phyloP scores from a whole-genome alignment of 1,139 yeast genomes.

The Blastobotrys capitulatus region DNA sequence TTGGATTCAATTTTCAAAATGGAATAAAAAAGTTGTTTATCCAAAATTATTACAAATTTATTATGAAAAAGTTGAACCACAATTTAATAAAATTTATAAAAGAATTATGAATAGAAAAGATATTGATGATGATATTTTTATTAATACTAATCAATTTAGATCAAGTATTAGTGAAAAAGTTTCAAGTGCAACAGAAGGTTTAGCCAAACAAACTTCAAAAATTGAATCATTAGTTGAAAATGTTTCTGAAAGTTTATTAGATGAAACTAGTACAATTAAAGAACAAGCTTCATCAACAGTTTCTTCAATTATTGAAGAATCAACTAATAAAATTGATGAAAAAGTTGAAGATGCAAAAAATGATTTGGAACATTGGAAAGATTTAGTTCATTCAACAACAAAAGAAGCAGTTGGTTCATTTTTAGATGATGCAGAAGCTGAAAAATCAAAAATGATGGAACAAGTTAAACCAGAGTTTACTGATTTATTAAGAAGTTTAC shows the following conservation, averaged over 20 bases:
- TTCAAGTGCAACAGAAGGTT: not conserved
- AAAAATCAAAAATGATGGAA: constrained; percentile 23
- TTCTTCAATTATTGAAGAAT: not conserved
- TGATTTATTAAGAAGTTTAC: constrained; percentile 22
- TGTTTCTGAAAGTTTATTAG: not conserved
- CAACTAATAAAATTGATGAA: not conserved
- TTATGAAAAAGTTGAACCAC: constrained; percentile 27
- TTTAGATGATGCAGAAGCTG: constrained; percentile 30
- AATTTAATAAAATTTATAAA: constrained; percentile 25
- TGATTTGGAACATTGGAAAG: constrained; percentile 24
- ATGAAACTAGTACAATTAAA: not conserved
- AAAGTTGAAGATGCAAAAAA: not conserved
- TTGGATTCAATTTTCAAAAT: constrained; percentile 10
- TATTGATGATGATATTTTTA: constrained; percentile 9
- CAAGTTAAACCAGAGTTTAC: constrained; percentile 26
- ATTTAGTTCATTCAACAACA: constrained; percentile 28
- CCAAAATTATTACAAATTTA: constrained; percentile 23
- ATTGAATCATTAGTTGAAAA: not conserved
- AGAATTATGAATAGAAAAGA: constrained; percentile 16
- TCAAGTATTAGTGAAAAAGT: not conserved
- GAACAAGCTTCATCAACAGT: not conserved
- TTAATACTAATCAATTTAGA: constrained; percentile 4
- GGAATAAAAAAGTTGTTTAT: constrained; percentile 18
- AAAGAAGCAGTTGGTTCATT: constrained; percentile 29
- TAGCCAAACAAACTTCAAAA: not conserved